Conservation (phyloP, 805 yeast genomes). For the Novakomyces olei region DNA sequence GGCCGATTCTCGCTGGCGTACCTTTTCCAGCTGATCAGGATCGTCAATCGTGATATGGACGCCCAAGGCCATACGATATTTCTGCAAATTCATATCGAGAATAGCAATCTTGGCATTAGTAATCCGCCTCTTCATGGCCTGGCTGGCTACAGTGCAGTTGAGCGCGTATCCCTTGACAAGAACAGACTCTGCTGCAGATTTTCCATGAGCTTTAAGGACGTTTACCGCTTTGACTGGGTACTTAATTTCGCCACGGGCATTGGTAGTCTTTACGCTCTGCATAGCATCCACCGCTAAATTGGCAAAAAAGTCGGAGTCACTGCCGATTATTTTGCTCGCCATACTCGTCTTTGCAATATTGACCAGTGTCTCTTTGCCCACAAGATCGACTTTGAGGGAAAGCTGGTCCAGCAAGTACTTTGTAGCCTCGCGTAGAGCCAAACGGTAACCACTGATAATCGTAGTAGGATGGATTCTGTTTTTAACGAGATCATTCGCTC, state of each 20-base stretch:
- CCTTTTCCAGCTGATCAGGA: slow-evolving; percentile 89
- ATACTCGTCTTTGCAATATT: slow-evolving; percentile 92
- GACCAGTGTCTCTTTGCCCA: slow-evolving; percentile 63
- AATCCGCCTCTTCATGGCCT: slow-evolving; percentile 71
- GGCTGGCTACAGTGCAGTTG: slow-evolving; percentile 91
- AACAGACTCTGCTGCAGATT: slow-evolving; percentile 67
- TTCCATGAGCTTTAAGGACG: slow-evolving; percentile 89
- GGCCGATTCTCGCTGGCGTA: slow-evolving; percentile 71
- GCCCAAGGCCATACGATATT: slow-evolving; percentile 95
- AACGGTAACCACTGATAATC: slow-evolving; percentile 84
- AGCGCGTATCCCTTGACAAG: slow-evolving; percentile 85
- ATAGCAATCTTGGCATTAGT: slow-evolving; percentile 61
- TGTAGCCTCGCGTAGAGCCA: slow-evolving; percentile 78
- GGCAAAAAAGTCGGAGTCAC: slow-evolving; percentile 78
- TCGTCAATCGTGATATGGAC: slow-evolving; percentile 91
- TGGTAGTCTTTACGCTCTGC: slow-evolving; percentile 80
- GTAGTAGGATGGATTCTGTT: slow-evolving; percentile 95
- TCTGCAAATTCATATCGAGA: slow-evolving; percentile 79
- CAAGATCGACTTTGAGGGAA: slow-evolving; percentile 52
- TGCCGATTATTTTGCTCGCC: slow-evolving; percentile 88
- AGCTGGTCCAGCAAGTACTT: slow-evolving; percentile 69
- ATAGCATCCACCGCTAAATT: slow-evolving; percentile 86
- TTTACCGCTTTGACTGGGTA: slow-evolving; percentile 97
- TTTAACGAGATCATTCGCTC: slow-evolving; percentile 84
- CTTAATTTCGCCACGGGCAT: slow-evolving; percentile 64